A percentile compares a stretch with the other conserved stretches of the same genome.
Conservation (phyloP, 179 eudicot genomes). For the Corrigiola litoralis region DNA sequence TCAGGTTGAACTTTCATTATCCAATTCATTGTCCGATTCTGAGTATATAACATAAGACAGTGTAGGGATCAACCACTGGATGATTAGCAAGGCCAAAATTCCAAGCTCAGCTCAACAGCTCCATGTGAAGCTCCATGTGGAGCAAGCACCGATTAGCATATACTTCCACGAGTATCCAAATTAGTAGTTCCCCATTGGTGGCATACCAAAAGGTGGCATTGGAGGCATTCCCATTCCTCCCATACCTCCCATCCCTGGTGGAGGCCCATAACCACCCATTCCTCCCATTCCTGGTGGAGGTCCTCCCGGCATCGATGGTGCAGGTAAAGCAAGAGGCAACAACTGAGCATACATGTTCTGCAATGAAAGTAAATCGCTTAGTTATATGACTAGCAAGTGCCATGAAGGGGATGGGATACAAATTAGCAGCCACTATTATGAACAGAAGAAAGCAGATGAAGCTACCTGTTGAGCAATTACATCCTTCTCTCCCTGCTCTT, state of each 20-base stretch:
- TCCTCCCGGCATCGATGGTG: conserved; percentile 82
- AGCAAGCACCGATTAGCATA: conserved; percentile 2
- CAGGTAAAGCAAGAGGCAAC: conserved; percentile 95
- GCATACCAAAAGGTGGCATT: conserved; percentile 93
- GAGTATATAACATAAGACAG: conserved; percentile 16
- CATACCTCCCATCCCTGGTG: conserved; percentile 67
- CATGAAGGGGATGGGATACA: not conserved
- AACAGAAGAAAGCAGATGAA: not conserved
- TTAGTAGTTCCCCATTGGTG: conserved; percentile 85
- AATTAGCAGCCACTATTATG: not conserved
- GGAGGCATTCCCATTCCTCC: conserved; percentile 75
- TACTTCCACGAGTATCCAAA: not conserved
- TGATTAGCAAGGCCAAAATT: conserved; percentile 21
- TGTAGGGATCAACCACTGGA: not conserved
- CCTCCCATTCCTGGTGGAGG: conserved; percentile 56
- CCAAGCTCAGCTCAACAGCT: conserved; percentile 13
- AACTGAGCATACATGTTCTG: conserved; percentile 97
- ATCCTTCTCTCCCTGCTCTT: conserved; percentile 84
- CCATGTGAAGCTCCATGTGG: conserved; percentile 1
- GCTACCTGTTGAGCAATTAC: conserved; percentile 78
- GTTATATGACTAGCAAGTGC: not conserved
- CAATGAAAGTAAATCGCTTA: conserved; percentile 3
- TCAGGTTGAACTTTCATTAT: conserved; percentile 9
- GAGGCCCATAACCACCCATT: conserved; percentile 61
- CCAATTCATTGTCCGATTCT: conserved; percentile 5